phyloP scores from a whole-genome alignment of 345 rosid genomes.

The Populus euphratica region DNA sequence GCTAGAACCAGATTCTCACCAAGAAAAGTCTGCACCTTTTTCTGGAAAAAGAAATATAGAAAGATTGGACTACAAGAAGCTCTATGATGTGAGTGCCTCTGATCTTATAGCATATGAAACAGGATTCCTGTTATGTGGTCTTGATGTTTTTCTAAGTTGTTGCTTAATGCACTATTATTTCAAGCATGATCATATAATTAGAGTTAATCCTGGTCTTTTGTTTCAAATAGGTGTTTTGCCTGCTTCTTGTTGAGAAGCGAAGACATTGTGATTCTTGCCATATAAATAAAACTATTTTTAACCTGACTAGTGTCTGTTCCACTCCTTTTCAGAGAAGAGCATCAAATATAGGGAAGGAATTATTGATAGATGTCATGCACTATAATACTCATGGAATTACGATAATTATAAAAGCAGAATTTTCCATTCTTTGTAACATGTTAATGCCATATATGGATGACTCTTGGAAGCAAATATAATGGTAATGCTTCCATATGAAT shows the following conservation, averaged over 20 bases:
- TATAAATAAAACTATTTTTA: neutral
- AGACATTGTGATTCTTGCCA: neutral
- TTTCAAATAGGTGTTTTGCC: neutral
- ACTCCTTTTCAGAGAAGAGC: neutral
- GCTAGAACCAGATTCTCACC: constrained; percentile 34
- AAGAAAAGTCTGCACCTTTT: constrained; percentile 41
- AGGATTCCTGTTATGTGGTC: neutral
- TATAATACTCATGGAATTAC: neutral
- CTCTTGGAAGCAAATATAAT: constrained; percentile 2
- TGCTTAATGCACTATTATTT: neutral
- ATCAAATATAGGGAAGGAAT: neutral
- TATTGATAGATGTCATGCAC: neutral
- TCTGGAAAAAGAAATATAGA: constrained; percentile 51
- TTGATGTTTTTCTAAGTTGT: neutral
- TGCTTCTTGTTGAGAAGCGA: neutral
- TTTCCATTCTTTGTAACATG: neutral
- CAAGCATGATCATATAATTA: neutral
- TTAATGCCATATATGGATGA: neutral
- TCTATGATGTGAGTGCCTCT: constrained; percentile 67
- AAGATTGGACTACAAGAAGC: constrained; percentile 86
- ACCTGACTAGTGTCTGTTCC: neutral
- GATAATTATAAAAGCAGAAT: neutral
- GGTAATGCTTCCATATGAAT: neutral
- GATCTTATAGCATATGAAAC: constrained; percentile 3
- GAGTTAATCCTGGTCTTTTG: neutral